These are phyloP conservation scores for Nectriaceae sp. DNA, from an alignment of 2,329 filamentous ascomycete genomes.

Conservation along the genomic window DNA sequence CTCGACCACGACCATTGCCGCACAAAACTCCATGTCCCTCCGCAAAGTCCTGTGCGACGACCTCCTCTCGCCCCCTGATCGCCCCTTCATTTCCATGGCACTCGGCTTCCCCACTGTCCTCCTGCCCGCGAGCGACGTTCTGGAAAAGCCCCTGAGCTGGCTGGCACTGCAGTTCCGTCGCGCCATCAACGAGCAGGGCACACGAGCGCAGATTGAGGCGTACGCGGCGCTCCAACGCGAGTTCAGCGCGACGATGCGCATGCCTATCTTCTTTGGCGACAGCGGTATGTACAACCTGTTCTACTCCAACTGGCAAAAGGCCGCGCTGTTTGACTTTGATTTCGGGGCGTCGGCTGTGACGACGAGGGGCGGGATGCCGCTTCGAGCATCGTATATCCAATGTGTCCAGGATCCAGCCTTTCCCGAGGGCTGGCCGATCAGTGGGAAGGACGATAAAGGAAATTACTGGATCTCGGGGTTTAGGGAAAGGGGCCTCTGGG, in stretches of 20 bases:
- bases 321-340: conserved; percentile 4
- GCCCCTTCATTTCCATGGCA: conserved; percentile 5
- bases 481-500: neutral
- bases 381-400: neutral
- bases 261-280: conserved; percentile 33
- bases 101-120: conserved; percentile 4
- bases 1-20: neutral
- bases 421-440: neutral
- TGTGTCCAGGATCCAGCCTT: neutral
- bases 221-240: conserved; percentile 1
- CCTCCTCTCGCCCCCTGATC: neutral
- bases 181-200: conserved; percentile 5
- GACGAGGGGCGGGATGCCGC: neutral
- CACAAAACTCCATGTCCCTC: neutral
- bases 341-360: neutral
- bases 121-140: neutral
- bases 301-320: conserved; percentile 36
- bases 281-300: conserved; percentile 32
- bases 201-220: conserved; percentile 4
- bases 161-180: neutral
- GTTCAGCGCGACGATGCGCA: neutral
- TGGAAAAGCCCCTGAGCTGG: conserved; percentile 3
- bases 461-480: neutral
- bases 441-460: neutral
- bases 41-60: neutral